Conservation (phyloP, 352 stramenopile genomes). For the Pythium periplocum region DNA sequence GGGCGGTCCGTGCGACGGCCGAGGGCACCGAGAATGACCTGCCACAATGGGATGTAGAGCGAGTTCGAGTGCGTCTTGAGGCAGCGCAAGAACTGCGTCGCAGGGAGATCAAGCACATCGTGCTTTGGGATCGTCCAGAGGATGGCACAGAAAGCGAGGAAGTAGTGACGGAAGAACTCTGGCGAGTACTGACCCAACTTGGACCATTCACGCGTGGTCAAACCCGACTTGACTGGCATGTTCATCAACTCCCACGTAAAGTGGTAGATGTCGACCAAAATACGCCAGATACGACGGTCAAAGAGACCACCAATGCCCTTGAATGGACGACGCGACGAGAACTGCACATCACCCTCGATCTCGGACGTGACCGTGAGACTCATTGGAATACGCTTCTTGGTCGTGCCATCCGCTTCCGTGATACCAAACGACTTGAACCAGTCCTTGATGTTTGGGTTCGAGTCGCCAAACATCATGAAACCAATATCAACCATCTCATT, state of each 20-base stretch:
- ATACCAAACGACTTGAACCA: constrained; percentile 86
- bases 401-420: constrained; percentile 81
- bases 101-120: constrained; percentile 77
- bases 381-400: constrained; percentile 85
- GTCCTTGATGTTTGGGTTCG: constrained; percentile 88
- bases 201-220: constrained; percentile 78
- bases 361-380: constrained; percentile 83
- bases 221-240: constrained; percentile 69
- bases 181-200: constrained; percentile 62
- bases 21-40: constrained; percentile 72
- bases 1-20: constrained; percentile 71
- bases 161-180: constrained; percentile 88
- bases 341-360: constrained; percentile 74
- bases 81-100: constrained; percentile 82
- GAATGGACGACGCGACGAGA: constrained; percentile 80
- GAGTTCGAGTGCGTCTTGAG: constrained; percentile 86
- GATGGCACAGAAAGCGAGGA: constrained; percentile 81
- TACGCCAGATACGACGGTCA: constrained; percentile 72
- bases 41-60: constrained; percentile 84
- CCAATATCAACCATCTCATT: constrained; percentile 78
- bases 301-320: constrained; percentile 62
- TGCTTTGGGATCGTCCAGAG: constrained; percentile 83
- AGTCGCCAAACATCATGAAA: constrained; percentile 90
- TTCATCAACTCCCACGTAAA: constrained; percentile 86
- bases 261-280: constrained; percentile 83